These are phyloP conservation scores for Royoungia palumana DNA, from an alignment of 768 basidiomycete genomes.

Conservation along the genomic window DNA sequence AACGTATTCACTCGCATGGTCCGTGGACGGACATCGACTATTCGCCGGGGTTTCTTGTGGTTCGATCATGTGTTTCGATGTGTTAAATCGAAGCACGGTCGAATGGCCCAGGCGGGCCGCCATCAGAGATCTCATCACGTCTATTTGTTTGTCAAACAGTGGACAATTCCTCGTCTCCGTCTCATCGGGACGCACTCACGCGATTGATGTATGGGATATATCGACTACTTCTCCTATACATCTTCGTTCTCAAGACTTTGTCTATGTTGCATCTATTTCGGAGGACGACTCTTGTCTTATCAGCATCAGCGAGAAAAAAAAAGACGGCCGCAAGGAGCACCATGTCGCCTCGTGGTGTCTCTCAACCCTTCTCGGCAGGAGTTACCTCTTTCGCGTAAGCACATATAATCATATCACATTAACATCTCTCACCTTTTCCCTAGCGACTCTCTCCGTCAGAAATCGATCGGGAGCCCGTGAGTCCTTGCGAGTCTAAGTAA, in stretches of 20 bases:
- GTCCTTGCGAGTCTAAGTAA: not conserved
- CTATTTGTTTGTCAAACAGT: slow-evolving; percentile 1
- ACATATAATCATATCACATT: not conserved
- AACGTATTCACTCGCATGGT: slow-evolving; percentile 16
- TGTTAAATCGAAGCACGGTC: not conserved
- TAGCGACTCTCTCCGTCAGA: slow-evolving; percentile 4
- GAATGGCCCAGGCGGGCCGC: not conserved
- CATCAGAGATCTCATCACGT: slow-evolving; percentile 4
- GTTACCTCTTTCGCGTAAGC: slow-evolving; percentile 6
- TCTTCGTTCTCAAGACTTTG: not conserved
- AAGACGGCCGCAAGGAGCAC: not conserved
- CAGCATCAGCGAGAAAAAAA: not conserved
- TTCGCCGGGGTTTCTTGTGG: slow-evolving; percentile 12
- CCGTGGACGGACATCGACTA: slow-evolving; percentile 11
- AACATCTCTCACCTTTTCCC: not conserved
- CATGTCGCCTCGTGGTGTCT: slow-evolving; percentile 1
- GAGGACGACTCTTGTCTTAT: slow-evolving; percentile 2
- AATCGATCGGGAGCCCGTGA: slow-evolving; percentile 4
- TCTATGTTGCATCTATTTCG: not conserved
- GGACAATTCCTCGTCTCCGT: slow-evolving; percentile 10
- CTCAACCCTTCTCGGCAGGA: not conserved
- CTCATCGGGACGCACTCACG: slow-evolving; percentile 1
- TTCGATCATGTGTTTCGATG: slow-evolving; percentile 11
- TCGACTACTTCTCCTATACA: not conserved
- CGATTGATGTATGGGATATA: slow-evolving; percentile 15